Percentiles rank a stretch among this genome's conserved stretches.
Conservation (phyloP, 1,284 basidiomycete genomes). For the Ganoderma lucidum region DNA sequence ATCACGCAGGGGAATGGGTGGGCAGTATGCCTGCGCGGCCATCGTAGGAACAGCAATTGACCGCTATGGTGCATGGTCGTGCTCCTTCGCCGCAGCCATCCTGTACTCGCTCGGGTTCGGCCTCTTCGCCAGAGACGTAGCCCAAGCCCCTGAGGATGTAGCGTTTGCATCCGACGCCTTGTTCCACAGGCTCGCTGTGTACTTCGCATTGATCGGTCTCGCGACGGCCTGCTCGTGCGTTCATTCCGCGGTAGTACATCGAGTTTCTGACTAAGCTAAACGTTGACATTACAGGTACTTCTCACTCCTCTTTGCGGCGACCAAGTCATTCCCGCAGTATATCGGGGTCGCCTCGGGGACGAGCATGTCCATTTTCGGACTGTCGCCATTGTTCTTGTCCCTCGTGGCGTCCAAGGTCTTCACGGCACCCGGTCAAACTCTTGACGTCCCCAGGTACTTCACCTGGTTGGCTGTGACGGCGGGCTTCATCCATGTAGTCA, state of each 20-base stretch:
- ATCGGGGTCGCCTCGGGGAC: constrained; percentile 72
- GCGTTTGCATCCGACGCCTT: constrained; percentile 49
- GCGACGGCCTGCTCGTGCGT: constrained; percentile 77
- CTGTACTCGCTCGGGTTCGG: constrained; percentile 68
- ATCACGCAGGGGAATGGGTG: constrained; percentile 63
- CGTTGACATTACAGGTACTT: constrained; percentile 62
- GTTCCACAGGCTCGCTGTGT: constrained; percentile 61
- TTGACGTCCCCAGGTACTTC: constrained; percentile 66
- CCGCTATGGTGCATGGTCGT: constrained; percentile 64
- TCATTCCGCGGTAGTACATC: neutral
- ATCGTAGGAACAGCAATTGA: constrained; percentile 68
- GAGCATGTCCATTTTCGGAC: constrained; percentile 75
- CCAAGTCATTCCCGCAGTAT: constrained; percentile 69
- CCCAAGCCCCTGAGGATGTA: constrained; percentile 50
- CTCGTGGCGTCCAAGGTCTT: constrained; percentile 68
- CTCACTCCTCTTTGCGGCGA: constrained; percentile 77
- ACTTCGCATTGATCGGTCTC: constrained; percentile 69
- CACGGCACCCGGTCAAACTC: constrained; percentile 52
- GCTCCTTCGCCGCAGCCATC: constrained; percentile 67
- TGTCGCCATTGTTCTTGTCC: constrained; percentile 80
- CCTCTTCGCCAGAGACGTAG: constrained; percentile 65
- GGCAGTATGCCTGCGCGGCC: constrained; percentile 73
- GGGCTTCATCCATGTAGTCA: constrained; percentile 60
- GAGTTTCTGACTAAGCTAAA: neutral
- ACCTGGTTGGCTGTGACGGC: constrained; percentile 63